Evolutionary conservation across 768 basidiomycete species (phyloP).

Genomic region (Lentinula sp.): DNA sequence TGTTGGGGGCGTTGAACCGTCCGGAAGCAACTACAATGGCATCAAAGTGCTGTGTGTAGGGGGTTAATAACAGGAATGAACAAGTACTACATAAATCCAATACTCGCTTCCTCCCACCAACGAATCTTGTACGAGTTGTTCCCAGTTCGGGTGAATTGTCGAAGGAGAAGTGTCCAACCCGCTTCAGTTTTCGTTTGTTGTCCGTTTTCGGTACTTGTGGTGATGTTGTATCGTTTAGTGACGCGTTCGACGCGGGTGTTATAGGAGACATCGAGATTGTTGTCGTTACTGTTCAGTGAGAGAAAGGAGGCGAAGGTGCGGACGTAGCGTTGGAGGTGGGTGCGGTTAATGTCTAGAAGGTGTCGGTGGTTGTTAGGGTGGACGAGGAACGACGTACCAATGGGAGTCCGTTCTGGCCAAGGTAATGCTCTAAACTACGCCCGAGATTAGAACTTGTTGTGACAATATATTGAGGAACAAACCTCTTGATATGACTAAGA

Average conservation of each 20-base stretch:
- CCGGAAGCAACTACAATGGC: slow-evolving; percentile 28
- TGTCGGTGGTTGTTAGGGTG: not conserved
- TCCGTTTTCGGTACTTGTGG: slow-evolving; percentile 10
- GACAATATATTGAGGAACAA: not conserved
- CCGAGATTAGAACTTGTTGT: not conserved
- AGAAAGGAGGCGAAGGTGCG: slow-evolving; percentile 35
- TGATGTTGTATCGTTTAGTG: slow-evolving; percentile 26
- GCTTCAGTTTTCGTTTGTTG: slow-evolving; percentile 17
- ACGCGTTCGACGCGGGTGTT: slow-evolving; percentile 43
- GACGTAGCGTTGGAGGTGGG: slow-evolving; percentile 28
- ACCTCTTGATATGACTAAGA: slow-evolving; percentile 10
- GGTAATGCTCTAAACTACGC: slow-evolving; percentile 24
- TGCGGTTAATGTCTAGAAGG: slow-evolving; percentile 24
- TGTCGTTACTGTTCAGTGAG: slow-evolving; percentile 36
- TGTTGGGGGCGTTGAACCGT: slow-evolving; percentile 26
- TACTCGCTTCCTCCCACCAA: slow-evolving; percentile 25
- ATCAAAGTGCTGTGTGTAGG: slow-evolving; percentile 23
- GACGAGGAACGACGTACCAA: slow-evolving; percentile 17
- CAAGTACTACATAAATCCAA: too few species aligned
- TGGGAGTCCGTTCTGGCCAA: slow-evolving; percentile 24
- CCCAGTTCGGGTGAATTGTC: slow-evolving; percentile 19
- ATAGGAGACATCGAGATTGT: slow-evolving; percentile 30
- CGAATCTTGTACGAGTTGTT: slow-evolving; percentile 20
- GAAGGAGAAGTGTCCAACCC: slow-evolving; percentile 29
- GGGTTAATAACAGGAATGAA: too few species aligned